Conservation (phyloP, 2,329 filamentous ascomycete species). For the Torrubiellomyces zombiae region DNA sequence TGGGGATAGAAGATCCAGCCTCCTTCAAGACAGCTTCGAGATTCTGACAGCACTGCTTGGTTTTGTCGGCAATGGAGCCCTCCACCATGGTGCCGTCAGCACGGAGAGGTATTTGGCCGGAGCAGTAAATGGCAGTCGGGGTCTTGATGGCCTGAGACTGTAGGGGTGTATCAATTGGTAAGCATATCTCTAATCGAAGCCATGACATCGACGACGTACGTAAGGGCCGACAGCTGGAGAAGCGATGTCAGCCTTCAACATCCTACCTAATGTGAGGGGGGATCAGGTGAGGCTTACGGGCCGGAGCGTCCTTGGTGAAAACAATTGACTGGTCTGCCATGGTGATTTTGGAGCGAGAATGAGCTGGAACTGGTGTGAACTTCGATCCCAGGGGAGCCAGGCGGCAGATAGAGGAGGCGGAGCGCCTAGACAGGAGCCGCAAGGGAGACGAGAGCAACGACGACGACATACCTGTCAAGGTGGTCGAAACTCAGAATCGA, state of each 20-base stretch:
- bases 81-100: slow-evolving; percentile 37
- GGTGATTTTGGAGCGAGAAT: slow-evolving; percentile 17
- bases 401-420: too few species aligned
- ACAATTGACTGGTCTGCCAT: slow-evolving; percentile 33
- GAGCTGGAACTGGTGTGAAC: slow-evolving; percentile 15
- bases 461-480: slow-evolving; percentile 11
- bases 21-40: slow-evolving; percentile 69
- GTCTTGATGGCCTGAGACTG: slow-evolving; percentile 54
- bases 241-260: slow-evolving; percentile 5
- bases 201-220: too few species aligned
- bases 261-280: background rate
- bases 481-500: background rate
- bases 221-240: slow-evolving; percentile 43
- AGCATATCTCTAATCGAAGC: too few species aligned
- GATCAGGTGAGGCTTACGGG: slow-evolving; percentile 26
- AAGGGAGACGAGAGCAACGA: too few species aligned
- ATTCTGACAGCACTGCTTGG: slow-evolving; percentile 51
- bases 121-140: slow-evolving; percentile 47
- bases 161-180: too few species aligned
- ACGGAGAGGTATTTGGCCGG: slow-evolving; percentile 55
- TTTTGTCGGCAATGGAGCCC: slow-evolving; percentile 47
- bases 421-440: too few species aligned
- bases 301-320: slow-evolving; percentile 41
- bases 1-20: slow-evolving; percentile 60
- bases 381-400: too few species aligned